Percentiles rank a stretch among this genome's conserved stretches.
Conservation (phyloP, 1,284 basidiomycete species). For the Ganoderma sinense region DNA sequence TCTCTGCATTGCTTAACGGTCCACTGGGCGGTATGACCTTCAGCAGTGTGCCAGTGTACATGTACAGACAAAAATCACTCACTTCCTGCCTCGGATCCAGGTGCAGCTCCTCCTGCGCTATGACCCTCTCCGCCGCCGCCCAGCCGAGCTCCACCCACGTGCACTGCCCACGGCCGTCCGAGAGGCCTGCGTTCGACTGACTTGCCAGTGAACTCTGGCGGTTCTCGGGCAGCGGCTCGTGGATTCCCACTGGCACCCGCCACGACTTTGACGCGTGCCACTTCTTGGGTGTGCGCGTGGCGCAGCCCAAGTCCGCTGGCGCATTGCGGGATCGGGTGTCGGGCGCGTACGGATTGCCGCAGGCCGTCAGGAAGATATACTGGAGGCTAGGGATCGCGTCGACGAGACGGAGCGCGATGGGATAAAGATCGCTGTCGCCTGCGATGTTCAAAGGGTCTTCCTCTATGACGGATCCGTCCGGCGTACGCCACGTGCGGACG, state of each 20-base stretch:
- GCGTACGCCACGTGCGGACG: not conserved
- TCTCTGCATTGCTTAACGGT: too few relatives aligned
- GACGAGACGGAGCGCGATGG: not conserved
- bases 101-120: not conserved
- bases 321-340: too few relatives aligned
- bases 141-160: not conserved
- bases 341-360: not conserved
- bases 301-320: too few relatives aligned
- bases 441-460: not conserved
- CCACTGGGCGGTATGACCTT: too few relatives aligned
- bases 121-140: not conserved
- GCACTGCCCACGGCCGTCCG: not conserved
- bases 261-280: not conserved
- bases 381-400: not conserved
- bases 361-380: not conserved
- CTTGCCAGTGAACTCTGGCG: too few relatives aligned
- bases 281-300: not conserved
- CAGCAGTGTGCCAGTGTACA: too few relatives aligned
- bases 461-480: not conserved
- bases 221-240: too few relatives aligned
- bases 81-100: not conserved
- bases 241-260: too few relatives aligned
- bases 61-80: too few relatives aligned
- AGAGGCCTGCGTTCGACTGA: too few relatives aligned
- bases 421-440: not conserved